Evolutionary conservation across 1,139 yeast genomes (phyloP), one percentile per base, ranked within the genome.

Genomic region (Yamadazyma dendronema): DNA sequence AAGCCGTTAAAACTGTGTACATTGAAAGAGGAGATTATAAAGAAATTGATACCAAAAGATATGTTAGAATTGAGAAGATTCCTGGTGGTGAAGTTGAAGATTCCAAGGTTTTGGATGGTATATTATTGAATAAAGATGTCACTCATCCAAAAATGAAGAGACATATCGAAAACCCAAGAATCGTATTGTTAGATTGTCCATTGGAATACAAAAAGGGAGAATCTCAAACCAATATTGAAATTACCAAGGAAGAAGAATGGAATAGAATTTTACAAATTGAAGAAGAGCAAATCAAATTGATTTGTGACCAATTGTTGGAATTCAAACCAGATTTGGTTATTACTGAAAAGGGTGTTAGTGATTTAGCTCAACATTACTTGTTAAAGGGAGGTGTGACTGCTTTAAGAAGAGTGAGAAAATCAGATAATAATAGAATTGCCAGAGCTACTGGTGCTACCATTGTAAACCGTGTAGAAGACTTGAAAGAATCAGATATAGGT

Each of bases 191-290:
- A 52, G 98, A 94, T 65, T 90, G 97, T 63, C 97, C 99, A 14
- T 73, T 94, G 54, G 99, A 94, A 65, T 94, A 94, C 68, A 94
- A 94, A 68, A 94, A 94, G 75, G 99, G 98, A 44, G 99, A 94
- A 67, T 89, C 97, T 3, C 98, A 94, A 63, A 92, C 98, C 40
- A 92, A 92, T 64, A 89, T 94, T 52, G 99, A 94, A 69, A 90
- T 94, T 62, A 84, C 96, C 36, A 88, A 88, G 57, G 97, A 92
- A 62, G 88, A 83, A 44, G 98, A 94, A 67, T 94, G 98, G 97
- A 84, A 84, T 61, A 80, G 97, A 65, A 81, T 49, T 46, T 72
- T 94, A 54, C 92, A 92, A 67, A 92, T 94, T 56, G 99, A 94
- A 67, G 99, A 94, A 68, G 98, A 94, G 62, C 99, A 94, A 67